phyloP scores from a whole-genome alignment of 805 yeast species.

The Candida arabinofermentans region DNA sequence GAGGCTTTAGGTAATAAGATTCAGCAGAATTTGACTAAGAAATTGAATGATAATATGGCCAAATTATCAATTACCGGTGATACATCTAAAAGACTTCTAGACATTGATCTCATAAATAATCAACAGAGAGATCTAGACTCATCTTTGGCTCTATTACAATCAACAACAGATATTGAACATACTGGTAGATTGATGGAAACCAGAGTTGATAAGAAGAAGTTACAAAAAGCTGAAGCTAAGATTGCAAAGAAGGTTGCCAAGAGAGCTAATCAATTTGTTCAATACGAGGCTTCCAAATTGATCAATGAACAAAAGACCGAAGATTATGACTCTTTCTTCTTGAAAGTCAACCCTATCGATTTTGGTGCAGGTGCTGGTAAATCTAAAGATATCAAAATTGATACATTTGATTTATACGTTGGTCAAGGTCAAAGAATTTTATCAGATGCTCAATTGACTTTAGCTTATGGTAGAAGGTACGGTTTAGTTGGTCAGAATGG shows the following conservation, averaged over 20 bases:
- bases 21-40: conserved; percentile 44
- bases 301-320: conserved; percentile 59
- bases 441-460: conserved; percentile 79
- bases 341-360: conserved; percentile 92
- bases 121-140: conserved; percentile 71
- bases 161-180: conserved; percentile 82
- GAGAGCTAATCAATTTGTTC: conserved; percentile 70
- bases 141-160: conserved; percentile 72
- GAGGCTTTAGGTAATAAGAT: conserved; percentile 43
- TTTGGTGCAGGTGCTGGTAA: conserved; percentile 89
- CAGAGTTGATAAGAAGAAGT: conserved; percentile 92
- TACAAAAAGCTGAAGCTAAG: conserved; percentile 95
- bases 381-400: conserved; percentile 93
- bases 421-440: conserved; percentile 94
- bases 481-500: conserved; percentile 99
- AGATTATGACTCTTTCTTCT: conserved; percentile 91
- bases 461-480: conserved; percentile 89
- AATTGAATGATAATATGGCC: conserved; percentile 63
- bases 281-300: conserved; percentile 92
- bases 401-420: conserved; percentile 88
- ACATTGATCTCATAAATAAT: conserved; percentile 67
- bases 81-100: conserved; percentile 80
- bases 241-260: conserved; percentile 97
- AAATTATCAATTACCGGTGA: conserved; percentile 79
- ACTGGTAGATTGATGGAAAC: conserved; percentile 90